These are phyloP conservation scores for Nowakowskiella sp. DNA, from an alignment of 192 early-diverging fungal genomes.

Conservation along the genomic window DNA sequence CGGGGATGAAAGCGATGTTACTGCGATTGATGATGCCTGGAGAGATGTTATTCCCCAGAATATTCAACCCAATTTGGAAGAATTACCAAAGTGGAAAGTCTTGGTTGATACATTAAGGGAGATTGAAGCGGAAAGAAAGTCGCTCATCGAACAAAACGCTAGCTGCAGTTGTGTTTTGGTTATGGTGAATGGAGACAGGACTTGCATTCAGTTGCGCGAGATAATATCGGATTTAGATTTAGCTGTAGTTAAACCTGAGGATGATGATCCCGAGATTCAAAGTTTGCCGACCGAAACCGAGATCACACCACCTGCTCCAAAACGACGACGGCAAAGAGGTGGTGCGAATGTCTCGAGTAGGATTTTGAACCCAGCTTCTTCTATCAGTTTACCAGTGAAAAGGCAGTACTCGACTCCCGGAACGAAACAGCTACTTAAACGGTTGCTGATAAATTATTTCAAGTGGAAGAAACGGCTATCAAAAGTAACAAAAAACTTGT, in stretches of 20 bases:
- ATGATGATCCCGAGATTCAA: neutral
- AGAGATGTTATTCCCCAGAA: constrained; percentile 49
- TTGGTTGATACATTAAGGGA: constrained; percentile 67
- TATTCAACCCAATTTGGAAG: constrained; percentile 71
- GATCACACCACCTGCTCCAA: neutral
- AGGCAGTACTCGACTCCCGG: constrained; percentile 13
- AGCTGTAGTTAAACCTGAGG: constrained; percentile 22
- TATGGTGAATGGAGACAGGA: constrained; percentile 60
- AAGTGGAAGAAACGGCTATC: constrained; percentile 53
- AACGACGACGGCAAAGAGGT: neutral
- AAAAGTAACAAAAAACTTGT: constrained; percentile 18
- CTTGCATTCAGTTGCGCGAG: constrained; percentile 56
- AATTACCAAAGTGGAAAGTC: constrained; percentile 85
- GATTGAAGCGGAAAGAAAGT: constrained; percentile 57
- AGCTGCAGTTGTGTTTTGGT: constrained; percentile 44
- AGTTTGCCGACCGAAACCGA: constrained; percentile 2
- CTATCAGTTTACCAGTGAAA: constrained; percentile 5
- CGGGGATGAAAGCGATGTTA: neutral
- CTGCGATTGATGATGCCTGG: neutral
- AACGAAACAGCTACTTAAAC: constrained; percentile 21
- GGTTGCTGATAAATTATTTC: constrained; percentile 62
- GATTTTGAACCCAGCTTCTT: too few species aligned
- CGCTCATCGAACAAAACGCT: neutral
- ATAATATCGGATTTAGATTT: constrained; percentile 24
- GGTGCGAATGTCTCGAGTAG: neutral